Base-by-base conservation (phyloP, 2,329 filamentous ascomycete genomes). In the Penicillium hordei region DNA sequence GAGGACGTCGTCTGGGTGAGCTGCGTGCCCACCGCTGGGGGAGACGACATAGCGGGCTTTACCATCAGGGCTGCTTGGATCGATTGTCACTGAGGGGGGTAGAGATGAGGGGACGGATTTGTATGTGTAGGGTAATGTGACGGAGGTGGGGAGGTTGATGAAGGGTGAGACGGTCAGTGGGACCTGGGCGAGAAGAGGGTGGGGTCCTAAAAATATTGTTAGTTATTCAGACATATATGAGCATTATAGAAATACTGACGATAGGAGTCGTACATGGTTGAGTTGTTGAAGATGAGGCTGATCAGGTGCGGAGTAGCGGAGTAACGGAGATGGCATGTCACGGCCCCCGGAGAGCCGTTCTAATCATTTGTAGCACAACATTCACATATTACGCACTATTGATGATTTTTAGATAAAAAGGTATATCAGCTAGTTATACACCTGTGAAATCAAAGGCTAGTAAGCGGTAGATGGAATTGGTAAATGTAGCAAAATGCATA, bases 71-170 rank as follows among this genome's bases (percentile, higher is more conserved):
- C 79, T 72, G 57, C 68, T 74, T 43, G 75, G 73, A 58, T 83
- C 78, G 58, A 82, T 82, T 8, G 86, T 83, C 34, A 86, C 82
- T 1, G 90, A 89, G 1, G 86, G 86, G 0, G 94, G 93, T 0
- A 97, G 85, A 2, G 91, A 89, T 0, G 91, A 93, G 0, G 93
- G 91, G 71, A 97, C 88, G 12, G 87, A 84, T 72, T 93, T 93
- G 83, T 97, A 97, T 66, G 91, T 96, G 80, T 97, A 97, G 25
- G 94, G 93, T 8, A 99, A 86, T 0, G 93, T 96, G 21, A 93
- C 90, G 27, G 93, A 89, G 31, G 90, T 89, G 12, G 94, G 94
- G 33, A 99, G 88, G 59, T 89, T 89, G 68, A 97, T 86, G 79
- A 97, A 97, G 27, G 94, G 94, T 3, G 93, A 97, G 44, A 97